A percentile compares a stretch with the other conserved stretches of the same genome.
Evolutionary conservation across 305 asterid genomes (phyloP).

Genomic region (Rubia peregrina): DNA sequence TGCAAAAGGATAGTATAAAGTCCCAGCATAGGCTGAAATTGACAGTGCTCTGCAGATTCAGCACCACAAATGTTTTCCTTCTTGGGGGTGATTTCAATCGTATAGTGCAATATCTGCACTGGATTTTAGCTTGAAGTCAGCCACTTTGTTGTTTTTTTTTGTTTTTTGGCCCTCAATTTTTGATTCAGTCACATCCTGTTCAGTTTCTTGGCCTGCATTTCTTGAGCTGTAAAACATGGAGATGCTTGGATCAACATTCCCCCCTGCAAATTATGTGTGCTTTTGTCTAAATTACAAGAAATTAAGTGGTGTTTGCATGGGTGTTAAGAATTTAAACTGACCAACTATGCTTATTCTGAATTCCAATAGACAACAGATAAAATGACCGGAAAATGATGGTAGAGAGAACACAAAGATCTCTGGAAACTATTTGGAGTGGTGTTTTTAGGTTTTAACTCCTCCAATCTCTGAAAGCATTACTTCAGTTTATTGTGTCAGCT

Average conservation of each 20-base stretch:
- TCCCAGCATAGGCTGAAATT: not conserved
- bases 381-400: not conserved
- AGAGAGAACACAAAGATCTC: not conserved
- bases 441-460: not conserved
- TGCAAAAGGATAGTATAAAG: not conserved
- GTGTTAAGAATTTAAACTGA: no score
- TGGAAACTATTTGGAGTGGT: not conserved
- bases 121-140: not conserved
- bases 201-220: not conserved
- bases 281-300: not conserved
- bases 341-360: no score
- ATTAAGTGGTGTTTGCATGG: no score
- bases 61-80: not conserved
- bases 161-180: not conserved
- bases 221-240: not conserved
- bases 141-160: not conserved
- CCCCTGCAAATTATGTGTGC: no score
- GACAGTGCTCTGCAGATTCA: not conserved
- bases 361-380: not conserved
- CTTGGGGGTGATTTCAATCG: not conserved
- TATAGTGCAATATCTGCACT: not conserved
- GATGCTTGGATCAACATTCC: not conserved
- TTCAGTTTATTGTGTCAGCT: not conserved
- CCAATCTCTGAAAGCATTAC: not conserved
- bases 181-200: not conserved